Conservation (phyloP, 2,329 filamentous ascomycete genomes). For the Aspergillus aculeatus region DNA sequence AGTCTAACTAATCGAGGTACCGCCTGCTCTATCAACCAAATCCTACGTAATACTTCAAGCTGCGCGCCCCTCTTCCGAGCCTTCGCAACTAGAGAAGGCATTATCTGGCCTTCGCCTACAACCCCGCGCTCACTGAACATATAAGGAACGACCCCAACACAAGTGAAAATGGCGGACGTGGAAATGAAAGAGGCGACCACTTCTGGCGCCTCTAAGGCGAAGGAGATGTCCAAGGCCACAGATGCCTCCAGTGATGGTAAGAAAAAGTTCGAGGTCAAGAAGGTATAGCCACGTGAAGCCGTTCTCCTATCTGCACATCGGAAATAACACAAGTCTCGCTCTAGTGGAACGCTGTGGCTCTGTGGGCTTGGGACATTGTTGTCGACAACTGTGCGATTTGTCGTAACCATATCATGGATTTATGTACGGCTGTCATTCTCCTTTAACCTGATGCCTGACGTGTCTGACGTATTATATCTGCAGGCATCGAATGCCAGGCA, state of each 20-base stretch:
- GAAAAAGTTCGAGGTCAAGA: conserved; percentile 98
- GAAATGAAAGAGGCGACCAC: conserved; percentile 88
- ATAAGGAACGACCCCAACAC: conserved; percentile 3
- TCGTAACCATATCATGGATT: conserved; percentile 99
- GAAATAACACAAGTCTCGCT: conserved; percentile 17
- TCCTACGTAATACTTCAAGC: conserved; percentile 19
- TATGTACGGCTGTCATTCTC: conserved; percentile 62
- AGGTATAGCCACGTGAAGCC: conserved; percentile 57
- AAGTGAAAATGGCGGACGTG: conserved; percentile 78
- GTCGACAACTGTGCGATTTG: conserved; percentile 99
- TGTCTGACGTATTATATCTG: conserved; percentile 16
- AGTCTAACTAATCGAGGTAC: background rate
- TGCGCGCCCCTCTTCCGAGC: conserved; percentile 11
- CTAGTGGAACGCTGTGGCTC: conserved; percentile 95
- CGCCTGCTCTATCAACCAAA: background rate
- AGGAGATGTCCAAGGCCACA: conserved; percentile 54
- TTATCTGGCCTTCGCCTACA: background rate
- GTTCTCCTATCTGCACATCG: background rate
- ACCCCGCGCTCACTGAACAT: background rate
- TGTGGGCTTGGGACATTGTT: conserved; percentile 99
- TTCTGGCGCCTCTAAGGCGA: conserved; percentile 51
- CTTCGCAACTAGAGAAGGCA: background rate
- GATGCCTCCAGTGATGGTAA: conserved; percentile 64
- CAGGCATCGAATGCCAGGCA: conserved; percentile 96
- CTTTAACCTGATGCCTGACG: conserved; percentile 6